Base-by-base conservation (phyloP, 2,329 filamentous ascomycete species). In the Arthroderma sp. region DNA sequence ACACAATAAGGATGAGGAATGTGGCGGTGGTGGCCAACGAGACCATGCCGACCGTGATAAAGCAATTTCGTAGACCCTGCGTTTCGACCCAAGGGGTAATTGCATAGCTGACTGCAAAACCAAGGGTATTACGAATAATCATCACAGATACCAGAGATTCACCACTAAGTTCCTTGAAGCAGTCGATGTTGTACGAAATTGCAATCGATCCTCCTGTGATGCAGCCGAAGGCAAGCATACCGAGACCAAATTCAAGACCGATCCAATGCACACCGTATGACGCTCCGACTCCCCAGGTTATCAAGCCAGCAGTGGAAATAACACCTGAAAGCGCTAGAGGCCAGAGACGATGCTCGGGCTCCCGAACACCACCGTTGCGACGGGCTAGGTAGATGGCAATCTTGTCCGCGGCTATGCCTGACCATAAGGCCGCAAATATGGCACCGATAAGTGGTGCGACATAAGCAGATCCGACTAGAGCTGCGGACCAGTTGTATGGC, bases 361-460 rank as follows among this genome's bases (percentile, higher is more conserved):
- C 57, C 47, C 60, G 51, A 47, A 64, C 56, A 22, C 67, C 66
- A 15, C 60, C 54, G 52, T 68, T 69, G 27, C 64, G 59, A 4
- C 63, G 58, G 0, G 68, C 64, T 3, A 70, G 53, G 38, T 47
- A 54, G n/a, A 67, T 54, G 3, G 55, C 56, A 39, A 51, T 42
- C 39, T 44, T 55, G 52, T 50, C 59, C 36, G 43, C 43, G 22
- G 48, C 22, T 3, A 45, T 32, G 22, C 46, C 47, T 6, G 48
- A 45, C 38, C 42, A 46, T 9, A 42, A 44, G 32, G 48, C 43
- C 15, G 52, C 47, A 39, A 51, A 33, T 29, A 48, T 43, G 15
- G 53, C 42, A 15, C 58, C 51, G 43, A 57, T 54, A 7, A 60
- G 42, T 1, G 53, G 50, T 8, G 53, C 51, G 4, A 56, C 38